phyloP scores from a whole-genome alignment of 2,329 filamentous ascomycete genomes.

The Fusarium sp. region DNA sequence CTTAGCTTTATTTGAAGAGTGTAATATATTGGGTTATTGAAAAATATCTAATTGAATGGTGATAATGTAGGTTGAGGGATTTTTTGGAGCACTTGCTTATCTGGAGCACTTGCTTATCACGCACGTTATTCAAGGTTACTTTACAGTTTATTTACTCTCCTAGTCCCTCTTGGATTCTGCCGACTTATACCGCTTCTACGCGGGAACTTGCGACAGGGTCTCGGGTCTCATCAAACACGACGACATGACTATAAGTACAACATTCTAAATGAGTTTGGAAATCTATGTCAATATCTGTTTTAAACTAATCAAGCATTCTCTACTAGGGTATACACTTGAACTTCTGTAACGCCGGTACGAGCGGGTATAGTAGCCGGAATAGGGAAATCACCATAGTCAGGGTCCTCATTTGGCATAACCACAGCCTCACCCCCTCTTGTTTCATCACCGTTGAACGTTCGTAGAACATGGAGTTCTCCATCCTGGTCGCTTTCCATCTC shows the following conservation, averaged over 20 bases:
- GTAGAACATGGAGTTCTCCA: background rate
- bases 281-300: background rate
- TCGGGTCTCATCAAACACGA: too few species aligned
- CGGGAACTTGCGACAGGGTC: background rate
- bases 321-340: background rate
- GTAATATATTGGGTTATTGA: too few species aligned
- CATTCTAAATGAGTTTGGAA: background rate
- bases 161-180: background rate
- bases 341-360: background rate
- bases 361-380: background rate
- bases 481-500: background rate
- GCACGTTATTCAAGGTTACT: too few species aligned
- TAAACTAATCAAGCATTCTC: background rate
- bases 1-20: fast-evolving
- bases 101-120: too few species aligned
- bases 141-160: background rate
- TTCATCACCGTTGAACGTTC: background rate
- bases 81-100: too few species aligned
- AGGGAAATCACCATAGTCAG: background rate
- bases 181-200: background rate
- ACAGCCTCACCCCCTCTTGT: background rate
- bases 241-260: too few species aligned
- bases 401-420: background rate
- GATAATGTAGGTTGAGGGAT: too few species aligned
- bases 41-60: too few species aligned